Percentiles rank a stretch among this genome's conserved stretches.
phyloP scores from a whole-genome alignment of 2,329 filamentous ascomycete species.

The Cladobotryum protrusum region DNA sequence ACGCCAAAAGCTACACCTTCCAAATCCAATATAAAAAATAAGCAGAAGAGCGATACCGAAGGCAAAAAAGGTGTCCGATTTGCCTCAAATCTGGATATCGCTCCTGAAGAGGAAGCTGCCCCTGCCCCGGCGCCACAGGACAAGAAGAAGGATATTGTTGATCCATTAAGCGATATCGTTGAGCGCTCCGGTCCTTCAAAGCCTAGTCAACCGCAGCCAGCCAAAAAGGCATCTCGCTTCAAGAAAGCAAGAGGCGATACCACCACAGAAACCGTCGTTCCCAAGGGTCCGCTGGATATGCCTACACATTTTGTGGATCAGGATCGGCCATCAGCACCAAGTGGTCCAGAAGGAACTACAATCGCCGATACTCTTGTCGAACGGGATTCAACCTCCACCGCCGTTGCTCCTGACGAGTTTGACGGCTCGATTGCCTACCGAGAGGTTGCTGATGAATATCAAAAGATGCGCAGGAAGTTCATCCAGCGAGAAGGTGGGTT shows the following conservation, averaged over 20 bases:
- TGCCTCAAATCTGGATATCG: slow-evolving; percentile 66
- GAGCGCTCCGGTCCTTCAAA: slow-evolving; percentile 35
- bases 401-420: slow-evolving; percentile 54
- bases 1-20: slow-evolving; percentile 17
- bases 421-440: slow-evolving; percentile 65
- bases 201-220: slow-evolving; percentile 25
- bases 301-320: slow-evolving; percentile 34
- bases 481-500: slow-evolving; percentile 82
- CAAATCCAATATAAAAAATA: slow-evolving; percentile 31
- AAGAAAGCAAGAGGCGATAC: slow-evolving; percentile 34
- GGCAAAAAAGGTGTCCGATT: slow-evolving; percentile 74
- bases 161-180: slow-evolving; percentile 48
- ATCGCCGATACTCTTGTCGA: slow-evolving; percentile 57
- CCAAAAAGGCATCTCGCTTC: slow-evolving; percentile 45
- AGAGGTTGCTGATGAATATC: slow-evolving; percentile 77
- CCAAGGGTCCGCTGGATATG: slow-evolving; percentile 40
- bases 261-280: slow-evolving; percentile 16
- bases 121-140: slow-evolving; percentile 16
- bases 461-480: slow-evolving; percentile 73
- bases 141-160: slow-evolving; percentile 30
- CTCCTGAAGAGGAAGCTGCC: slow-evolving; percentile 31
- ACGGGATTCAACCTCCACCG: slow-evolving; percentile 33
- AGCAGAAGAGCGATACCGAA: slow-evolving; percentile 14
- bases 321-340: slow-evolving; percentile 34
- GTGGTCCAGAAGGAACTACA: slow-evolving; percentile 46